Percentiles rank a stretch among this genome's conserved stretches.
Conservation (phyloP, 2,329 filamentous ascomycete species). For the Scytalidium lignicola region DNA sequence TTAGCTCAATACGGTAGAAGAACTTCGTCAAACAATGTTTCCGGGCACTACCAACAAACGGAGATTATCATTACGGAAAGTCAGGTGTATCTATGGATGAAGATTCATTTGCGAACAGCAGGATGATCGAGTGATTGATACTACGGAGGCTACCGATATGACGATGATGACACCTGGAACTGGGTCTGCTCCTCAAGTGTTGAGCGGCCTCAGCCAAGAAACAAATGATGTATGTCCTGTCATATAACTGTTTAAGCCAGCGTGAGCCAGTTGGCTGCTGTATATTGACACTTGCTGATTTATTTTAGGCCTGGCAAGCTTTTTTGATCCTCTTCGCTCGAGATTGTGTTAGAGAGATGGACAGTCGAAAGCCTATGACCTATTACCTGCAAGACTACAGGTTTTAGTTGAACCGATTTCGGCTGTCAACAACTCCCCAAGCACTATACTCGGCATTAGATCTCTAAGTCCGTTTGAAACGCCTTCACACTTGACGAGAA, state of each 20-base stretch:
- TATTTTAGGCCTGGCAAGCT: neutral
- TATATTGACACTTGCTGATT: neutral
- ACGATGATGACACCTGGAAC: neutral
- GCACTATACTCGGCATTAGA: neutral
- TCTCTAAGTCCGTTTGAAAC: neutral
- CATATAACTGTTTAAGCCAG: no score
- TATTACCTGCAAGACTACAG: neutral
- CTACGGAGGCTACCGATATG: neutral
- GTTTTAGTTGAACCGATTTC: neutral
- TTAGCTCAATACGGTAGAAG: no score
- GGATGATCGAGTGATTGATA: no score
- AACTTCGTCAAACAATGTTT: no score
- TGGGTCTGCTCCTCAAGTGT: neutral
- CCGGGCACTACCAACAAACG: no score
- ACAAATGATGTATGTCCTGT: neutral
- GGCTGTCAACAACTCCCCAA: neutral
- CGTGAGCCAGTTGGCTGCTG: no score
- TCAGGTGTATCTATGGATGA: no score
- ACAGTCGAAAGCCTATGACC: neutral
- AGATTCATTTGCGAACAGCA: no score
- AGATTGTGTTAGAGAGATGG: neutral
- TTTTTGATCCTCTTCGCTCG: neutral
- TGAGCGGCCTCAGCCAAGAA: neutral
- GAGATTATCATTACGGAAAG: no score
- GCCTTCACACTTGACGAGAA: no score